A percentile compares a stretch with the other conserved stretches of the same genome.
These are phyloP conservation scores for Endocarpon pusillum DNA, from an alignment of 495 filamentous ascomycete species.

Conservation along the genomic window DNA sequence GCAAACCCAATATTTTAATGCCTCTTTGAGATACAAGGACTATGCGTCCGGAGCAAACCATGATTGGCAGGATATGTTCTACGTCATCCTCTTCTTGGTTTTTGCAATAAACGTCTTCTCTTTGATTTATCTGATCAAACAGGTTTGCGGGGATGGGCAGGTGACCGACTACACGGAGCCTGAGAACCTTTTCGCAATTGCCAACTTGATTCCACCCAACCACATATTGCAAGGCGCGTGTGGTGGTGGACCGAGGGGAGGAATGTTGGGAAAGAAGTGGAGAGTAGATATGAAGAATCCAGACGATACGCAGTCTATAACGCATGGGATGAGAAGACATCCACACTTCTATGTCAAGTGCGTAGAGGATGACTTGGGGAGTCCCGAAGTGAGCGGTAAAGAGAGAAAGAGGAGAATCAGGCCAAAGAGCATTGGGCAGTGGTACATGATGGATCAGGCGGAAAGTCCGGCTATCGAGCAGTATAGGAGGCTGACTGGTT, in stretches of 20 bases:
- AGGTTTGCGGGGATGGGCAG: constrained; percentile 25
- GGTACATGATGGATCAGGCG: background rate
- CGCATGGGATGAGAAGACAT: background rate
- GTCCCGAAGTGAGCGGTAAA: background rate
- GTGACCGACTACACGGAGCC: constrained; percentile 64
- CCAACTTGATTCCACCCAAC: constrained; percentile 47
- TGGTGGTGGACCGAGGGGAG: constrained; percentile 38
- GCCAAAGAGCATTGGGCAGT: background rate
- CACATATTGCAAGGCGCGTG: constrained; percentile 39
- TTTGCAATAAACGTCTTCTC: constrained; percentile 46
- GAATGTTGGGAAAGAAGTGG: constrained; percentile 41
- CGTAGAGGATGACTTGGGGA: background rate
- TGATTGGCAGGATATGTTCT: constrained; percentile 44
- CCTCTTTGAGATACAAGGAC: constrained; percentile 34
- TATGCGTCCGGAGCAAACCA: constrained; percentile 43
- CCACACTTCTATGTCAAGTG: background rate
- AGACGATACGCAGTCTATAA: constrained; percentile 11
- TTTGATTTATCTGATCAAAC: constrained; percentile 35
- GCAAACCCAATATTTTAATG: constrained; percentile 35
- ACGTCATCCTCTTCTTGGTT: constrained; percentile 38
- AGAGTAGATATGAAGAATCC: constrained; percentile 30
- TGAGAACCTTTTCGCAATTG: constrained; percentile 49
- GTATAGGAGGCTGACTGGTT: background rate
- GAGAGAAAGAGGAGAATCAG: background rate
- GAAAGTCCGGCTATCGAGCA: background rate